A percentile compares a stretch with the other conserved stretches of the same genome.
phyloP scores from a whole-genome alignment of 192 early-diverging fungal species.

The Funneliformis geosporum region DNA sequence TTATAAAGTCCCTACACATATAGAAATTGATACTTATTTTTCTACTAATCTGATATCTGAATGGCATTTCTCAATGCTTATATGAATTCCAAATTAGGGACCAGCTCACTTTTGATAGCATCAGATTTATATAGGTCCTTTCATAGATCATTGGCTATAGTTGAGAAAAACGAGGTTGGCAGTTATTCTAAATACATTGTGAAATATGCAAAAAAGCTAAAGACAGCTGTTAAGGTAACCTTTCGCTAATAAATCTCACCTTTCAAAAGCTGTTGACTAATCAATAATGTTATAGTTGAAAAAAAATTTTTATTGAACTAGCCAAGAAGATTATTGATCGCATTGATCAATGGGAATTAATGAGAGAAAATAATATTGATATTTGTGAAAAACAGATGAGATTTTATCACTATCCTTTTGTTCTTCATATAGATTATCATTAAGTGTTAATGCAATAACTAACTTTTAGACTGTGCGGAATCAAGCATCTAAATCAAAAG shows the following conservation, averaged over 20 bases:
- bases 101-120: constrained; percentile 1
- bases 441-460: constrained; percentile 5
- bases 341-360: too few species aligned
- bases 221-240: constrained; percentile 20
- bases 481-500: constrained; percentile 27
- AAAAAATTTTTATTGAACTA: not conserved
- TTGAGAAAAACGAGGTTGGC: constrained; percentile 21
- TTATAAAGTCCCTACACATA: constrained; percentile 20
- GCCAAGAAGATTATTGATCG: too few species aligned
- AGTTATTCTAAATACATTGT: constrained; percentile 18
- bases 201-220: constrained; percentile 26
- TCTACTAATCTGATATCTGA: constrained; percentile 7
- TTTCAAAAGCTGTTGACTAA: constrained; percentile 18
- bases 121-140: constrained; percentile 25
- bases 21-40: constrained; percentile 27
- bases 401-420: too few species aligned
- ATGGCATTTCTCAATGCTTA: constrained; percentile 20
- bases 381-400: too few species aligned
- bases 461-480: constrained; percentile 14
- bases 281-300: constrained; percentile 29
- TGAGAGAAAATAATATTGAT: too few species aligned
- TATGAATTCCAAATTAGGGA: constrained; percentile 27
- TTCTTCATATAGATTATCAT: not conserved
- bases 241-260: constrained; percentile 24
- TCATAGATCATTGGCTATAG: not conserved